Evolutionary conservation across 1,139 yeast genomes (phyloP).

Genomic region (Sugiyamaella castrensis): DNA sequence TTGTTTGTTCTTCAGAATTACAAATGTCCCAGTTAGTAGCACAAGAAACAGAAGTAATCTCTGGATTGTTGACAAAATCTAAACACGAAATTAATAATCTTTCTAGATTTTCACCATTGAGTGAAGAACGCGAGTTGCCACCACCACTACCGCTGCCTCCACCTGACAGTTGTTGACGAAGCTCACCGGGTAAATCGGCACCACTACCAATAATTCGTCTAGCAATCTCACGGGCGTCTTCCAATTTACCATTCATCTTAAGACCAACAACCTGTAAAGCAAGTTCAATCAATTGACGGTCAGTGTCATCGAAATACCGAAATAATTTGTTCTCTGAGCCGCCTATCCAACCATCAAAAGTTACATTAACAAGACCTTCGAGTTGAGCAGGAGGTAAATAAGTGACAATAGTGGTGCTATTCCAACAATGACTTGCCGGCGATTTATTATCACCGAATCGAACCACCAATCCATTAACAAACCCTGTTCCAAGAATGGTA

Average conservation of each 20-base stretch:
- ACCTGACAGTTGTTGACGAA: slow-evolving; percentile 6
- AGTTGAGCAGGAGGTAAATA: slow-evolving; percentile 81
- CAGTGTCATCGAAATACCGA: slow-evolving; percentile 90
- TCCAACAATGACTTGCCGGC: slow-evolving; percentile 89
- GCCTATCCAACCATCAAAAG: slow-evolving; percentile 49
- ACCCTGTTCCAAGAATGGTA: slow-evolving; percentile 78
- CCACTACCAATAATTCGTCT: slow-evolving; percentile 57
- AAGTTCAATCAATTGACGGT: slow-evolving; percentile 80
- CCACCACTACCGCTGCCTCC: slow-evolving; percentile 9
- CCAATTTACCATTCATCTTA: slow-evolving; percentile 88
- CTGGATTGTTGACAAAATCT: slow-evolving; percentile 50
- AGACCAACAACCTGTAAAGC: slow-evolving; percentile 89
- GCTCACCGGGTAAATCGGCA: not conserved
- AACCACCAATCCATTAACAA: slow-evolving; percentile 73
- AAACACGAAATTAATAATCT: slow-evolving; percentile 61
- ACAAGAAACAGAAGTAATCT: slow-evolving; percentile 40
- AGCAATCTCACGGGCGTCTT: slow-evolving; percentile 86
- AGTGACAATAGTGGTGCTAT: slow-evolving; percentile 82
- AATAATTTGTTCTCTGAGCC: slow-evolving; percentile 53
- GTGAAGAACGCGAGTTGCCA: slow-evolving; percentile 17
- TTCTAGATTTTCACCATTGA: slow-evolving; percentile 51
- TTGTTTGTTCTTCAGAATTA: slow-evolving; percentile 73
- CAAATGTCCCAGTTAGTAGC: slow-evolving; percentile 75
- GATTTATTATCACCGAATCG: slow-evolving; percentile 83
- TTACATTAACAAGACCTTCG: slow-evolving; percentile 85